Evolutionary conservation across 2,329 filamentous ascomycete species (phyloP).

Genomic region (Colletotrichum viniferum): DNA sequence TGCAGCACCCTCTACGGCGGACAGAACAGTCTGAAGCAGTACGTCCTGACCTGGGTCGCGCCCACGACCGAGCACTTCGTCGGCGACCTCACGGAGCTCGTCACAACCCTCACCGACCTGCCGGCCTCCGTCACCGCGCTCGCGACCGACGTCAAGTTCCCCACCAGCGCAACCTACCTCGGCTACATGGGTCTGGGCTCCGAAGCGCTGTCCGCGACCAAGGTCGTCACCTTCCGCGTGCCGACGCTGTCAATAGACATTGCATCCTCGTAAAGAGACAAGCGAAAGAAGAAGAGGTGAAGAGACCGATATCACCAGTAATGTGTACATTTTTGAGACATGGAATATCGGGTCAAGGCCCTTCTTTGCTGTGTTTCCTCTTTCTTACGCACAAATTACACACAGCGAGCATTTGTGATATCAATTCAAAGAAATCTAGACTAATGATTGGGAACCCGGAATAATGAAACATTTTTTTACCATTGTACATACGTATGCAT

Average conservation of each 20-base stretch:
- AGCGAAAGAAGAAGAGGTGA: not conserved
- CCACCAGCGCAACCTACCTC: slow-evolving; percentile 47
- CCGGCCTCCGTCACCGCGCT: slow-evolving; percentile 19
- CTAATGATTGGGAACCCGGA: slow-evolving; percentile 13
- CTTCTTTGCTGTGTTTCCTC: not conserved
- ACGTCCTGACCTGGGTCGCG: slow-evolving; percentile 56
- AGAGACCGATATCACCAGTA: not conserved
- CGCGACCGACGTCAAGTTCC: slow-evolving; percentile 34
- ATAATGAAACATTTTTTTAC: slow-evolving; percentile 13
- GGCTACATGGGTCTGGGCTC: slow-evolving; percentile 57
- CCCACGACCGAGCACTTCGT: slow-evolving; percentile 42
- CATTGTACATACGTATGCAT: not conserved
- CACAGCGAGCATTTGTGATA: slow-evolving; percentile 21
- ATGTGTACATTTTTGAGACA: slow-evolving; percentile 12
- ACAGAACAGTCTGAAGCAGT: slow-evolving; percentile 43
- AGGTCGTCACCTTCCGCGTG: slow-evolving; percentile 54
- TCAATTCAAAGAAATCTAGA: slow-evolving; percentile 6
- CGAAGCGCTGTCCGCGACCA: slow-evolving; percentile 48
- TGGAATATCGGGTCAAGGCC: not conserved
- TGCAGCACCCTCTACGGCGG: slow-evolving; percentile 46
- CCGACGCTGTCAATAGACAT: slow-evolving; percentile 39
- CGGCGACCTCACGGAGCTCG: slow-evolving; percentile 50
- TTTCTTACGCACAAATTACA: not conserved
- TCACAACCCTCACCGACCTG: slow-evolving; percentile 40
- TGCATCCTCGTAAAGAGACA: not conserved